phyloP scores from a whole-genome alignment of 768 basidiomycete species.

The Termitomyces eurrhizus region DNA sequence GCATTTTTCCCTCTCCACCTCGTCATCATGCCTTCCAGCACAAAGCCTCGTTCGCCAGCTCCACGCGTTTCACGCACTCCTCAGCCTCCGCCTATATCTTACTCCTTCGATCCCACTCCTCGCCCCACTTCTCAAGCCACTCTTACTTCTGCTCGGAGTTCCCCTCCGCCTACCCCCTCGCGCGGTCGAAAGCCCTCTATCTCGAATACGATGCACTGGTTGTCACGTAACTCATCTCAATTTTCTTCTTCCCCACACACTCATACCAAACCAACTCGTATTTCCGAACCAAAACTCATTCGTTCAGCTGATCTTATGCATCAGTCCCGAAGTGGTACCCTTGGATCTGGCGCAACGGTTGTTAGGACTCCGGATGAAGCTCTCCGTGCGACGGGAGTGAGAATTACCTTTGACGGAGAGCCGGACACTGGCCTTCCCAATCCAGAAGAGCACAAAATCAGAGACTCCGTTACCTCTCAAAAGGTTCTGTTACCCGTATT shows the following conservation, averaged over 20 bases:
- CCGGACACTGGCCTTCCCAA: conserved; percentile 9
- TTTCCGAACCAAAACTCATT: conserved; percentile 42
- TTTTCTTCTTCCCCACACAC: conserved; percentile 27
- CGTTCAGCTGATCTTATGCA: conserved; percentile 35
- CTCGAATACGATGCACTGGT: conserved; percentile 49
- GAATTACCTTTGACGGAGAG: conserved; percentile 31
- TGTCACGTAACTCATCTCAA: conserved; percentile 34
- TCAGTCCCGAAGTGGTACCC: conserved; percentile 40
- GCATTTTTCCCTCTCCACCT: conserved; percentile 6
- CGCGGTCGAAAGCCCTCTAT: conserved; percentile 30
- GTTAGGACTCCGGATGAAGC: conserved; percentile 83
- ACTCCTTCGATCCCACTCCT: conserved; percentile 14
- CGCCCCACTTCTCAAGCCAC: conserved; percentile 21
- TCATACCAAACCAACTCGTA: conserved; percentile 33
- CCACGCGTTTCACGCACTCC: conserved; percentile 24
- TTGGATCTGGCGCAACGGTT: conserved; percentile 71
- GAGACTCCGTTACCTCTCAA: conserved; percentile 13
- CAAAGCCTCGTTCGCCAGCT: conserved; percentile 28
- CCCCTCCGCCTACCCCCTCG: conserved; percentile 23
- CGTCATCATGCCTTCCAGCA: conserved; percentile 20
- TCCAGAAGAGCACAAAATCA: conserved; percentile 4
- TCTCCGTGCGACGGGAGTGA: conserved; percentile 45
- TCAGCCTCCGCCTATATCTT: conserved; percentile 24
- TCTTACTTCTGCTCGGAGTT: conserved; percentile 19
- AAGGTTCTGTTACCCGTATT: conserved; percentile 2